phyloP scores from a whole-genome alignment of 2,329 filamentous ascomycete genomes.

The Sporothrix inflata region DNA sequence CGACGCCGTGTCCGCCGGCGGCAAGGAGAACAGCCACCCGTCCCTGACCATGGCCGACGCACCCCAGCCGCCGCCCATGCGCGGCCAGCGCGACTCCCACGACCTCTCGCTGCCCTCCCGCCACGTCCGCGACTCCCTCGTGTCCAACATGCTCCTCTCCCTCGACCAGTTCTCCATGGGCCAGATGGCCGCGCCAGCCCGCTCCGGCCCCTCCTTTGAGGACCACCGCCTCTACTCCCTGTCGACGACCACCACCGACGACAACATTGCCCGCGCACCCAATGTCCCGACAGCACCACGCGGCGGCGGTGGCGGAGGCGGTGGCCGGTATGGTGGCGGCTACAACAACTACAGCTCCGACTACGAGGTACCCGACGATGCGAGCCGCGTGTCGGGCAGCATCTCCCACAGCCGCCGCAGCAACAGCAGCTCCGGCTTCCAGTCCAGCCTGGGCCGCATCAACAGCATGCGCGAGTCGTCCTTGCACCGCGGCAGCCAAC shows the following conservation, averaged over 20 bases:
- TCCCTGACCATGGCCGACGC: slow-evolving; percentile 34
- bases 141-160: slow-evolving; percentile 93
- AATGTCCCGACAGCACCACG: slow-evolving; percentile 24
- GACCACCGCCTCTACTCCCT: slow-evolving; percentile 43
- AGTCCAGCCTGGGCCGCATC: slow-evolving; percentile 61
- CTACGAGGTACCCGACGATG: slow-evolving; percentile 51
- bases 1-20: slow-evolving; percentile 43
- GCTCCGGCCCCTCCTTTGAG: slow-evolving; percentile 39
- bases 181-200: slow-evolving; percentile 42
- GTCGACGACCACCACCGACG: slow-evolving; percentile 34
- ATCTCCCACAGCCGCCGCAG: slow-evolving; percentile 67
- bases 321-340: slow-evolving; percentile 48
- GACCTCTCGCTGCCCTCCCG: slow-evolving; percentile 80
- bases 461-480: slow-evolving; percentile 62
- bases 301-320: slow-evolving; percentile 29
- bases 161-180: slow-evolving; percentile 78
- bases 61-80: slow-evolving; percentile 29
- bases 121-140: slow-evolving; percentile 83
- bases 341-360: slow-evolving; percentile 57
- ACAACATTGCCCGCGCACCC: slow-evolving; percentile 33
- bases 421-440: slow-evolving; percentile 78
- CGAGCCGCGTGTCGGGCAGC: slow-evolving; percentile 56
- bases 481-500: slow-evolving; percentile 41
- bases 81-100: slow-evolving; percentile 68
- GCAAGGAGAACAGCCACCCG: slow-evolving; percentile 41